Base-by-base conservation (phyloP, 2,329 filamentous ascomycete species). In the Epicoccum sorghinum region DNA sequence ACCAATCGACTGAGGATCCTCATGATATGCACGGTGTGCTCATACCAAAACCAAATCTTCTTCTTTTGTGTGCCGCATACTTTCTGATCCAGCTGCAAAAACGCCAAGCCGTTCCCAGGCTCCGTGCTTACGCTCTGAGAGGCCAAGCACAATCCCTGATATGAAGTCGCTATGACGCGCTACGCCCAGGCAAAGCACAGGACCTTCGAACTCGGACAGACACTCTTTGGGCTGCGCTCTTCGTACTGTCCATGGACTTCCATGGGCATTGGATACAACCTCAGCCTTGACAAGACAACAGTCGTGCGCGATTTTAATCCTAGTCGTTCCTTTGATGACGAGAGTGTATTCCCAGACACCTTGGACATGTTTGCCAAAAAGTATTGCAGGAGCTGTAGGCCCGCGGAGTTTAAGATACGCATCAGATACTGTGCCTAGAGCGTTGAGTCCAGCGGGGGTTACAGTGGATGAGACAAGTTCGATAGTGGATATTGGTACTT, bases 41-140 rank as follows among this genome's bases (percentile, higher is more conserved):
- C 39, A 69, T 47, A 64, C 60, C 29, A 55, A 24, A 27, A 50
- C 24, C 18, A 50, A 18, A 33, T 70, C 66, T 43, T 60, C 44
- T 38, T 65, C 60, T 38, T 62, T 43, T 23, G 62, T 58, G 30
- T 55, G 44, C 41, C 57, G 54, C 30, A 70, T 59, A 14, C 52
- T 55, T 49, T 69, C 65, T 7, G 49, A 57, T 3, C 63, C 68
- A 9, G 62, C 65, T 43, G 69, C 58, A 55, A 73, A 72, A 4
- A 66, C 67, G 13, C 69, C 71, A 23, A 73, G 45, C 42, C 71
- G 59, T 55, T 70, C 65, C 55, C 58, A 69, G 8, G 52, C 42
- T 1, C 39, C 48, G 23, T 37, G 30, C 29, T 44, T 27, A 8
- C 41, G 52, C 29, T 52, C 29, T 7, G 66, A 66, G 2, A 57